These are phyloP conservation scores for Syzygium oleosum DNA, from an alignment of 345 rosid genomes.

Conservation along the genomic window DNA sequence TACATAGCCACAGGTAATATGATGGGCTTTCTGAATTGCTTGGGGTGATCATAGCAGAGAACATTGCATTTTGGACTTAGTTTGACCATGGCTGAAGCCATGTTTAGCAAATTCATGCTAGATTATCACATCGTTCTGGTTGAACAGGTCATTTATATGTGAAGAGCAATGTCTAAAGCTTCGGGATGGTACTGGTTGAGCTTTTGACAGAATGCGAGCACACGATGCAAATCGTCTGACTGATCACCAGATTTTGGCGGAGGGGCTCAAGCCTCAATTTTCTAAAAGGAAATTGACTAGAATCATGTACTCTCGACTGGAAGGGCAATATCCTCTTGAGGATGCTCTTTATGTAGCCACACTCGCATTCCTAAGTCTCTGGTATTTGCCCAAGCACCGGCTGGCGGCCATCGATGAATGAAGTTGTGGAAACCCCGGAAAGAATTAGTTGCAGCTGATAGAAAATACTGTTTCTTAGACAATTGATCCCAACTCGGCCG, in stretches of 20 bases:
- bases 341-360: neutral
- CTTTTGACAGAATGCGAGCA: neutral
- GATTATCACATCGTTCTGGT: too few species aligned
- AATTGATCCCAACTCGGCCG: neutral
- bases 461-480: neutral
- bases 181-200: constrained; percentile 2
- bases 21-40: too few species aligned
- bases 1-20: too few species aligned
- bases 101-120: too few species aligned
- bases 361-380: neutral
- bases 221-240: neutral
- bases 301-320: neutral
- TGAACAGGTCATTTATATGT: too few species aligned
- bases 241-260: neutral
- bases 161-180: neutral
- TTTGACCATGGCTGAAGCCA: too few species aligned
- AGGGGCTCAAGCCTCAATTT: neutral
- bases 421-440: neutral
- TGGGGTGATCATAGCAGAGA: too few species aligned
- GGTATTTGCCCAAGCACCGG: neutral
- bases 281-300: constrained; percentile 5
- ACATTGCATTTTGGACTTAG: too few species aligned
- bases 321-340: neutral
- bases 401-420: neutral
- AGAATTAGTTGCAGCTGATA: neutral